Evolutionary conservation across 257 asterid species (phyloP).

Genomic region (Cynanchum wilfordii): DNA sequence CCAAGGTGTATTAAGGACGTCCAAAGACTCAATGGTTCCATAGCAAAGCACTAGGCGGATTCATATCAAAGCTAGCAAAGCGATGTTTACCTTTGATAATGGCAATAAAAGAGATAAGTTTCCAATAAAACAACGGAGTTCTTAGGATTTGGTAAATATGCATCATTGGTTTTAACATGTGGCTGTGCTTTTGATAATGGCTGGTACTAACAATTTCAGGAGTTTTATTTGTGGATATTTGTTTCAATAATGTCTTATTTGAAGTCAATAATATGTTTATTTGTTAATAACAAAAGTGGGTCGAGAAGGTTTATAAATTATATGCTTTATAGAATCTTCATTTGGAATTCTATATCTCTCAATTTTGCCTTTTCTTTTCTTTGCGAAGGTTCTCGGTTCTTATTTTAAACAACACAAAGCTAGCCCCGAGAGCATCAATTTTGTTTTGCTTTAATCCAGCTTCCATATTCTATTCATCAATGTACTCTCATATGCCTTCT

Average conservation of each 20-base stretch:
- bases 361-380: background rate
- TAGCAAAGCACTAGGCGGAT: too few relatives aligned
- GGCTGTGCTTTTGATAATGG: background rate
- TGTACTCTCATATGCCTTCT: constrained; percentile 47
- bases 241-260: background rate
- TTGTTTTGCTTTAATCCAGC: constrained; percentile 97
- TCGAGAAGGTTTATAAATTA: background rate
- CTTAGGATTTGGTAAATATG: background rate
- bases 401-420: constrained; percentile 60
- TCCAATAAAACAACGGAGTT: background rate
- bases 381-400: constrained; percentile 57
- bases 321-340: background rate
- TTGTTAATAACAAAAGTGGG: background rate
- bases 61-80: too few relatives aligned
- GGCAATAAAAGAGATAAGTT: background rate
- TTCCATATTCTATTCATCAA: constrained; percentile 89
- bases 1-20: too few relatives aligned
- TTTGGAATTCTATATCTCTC: background rate
- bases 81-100: too few relatives aligned
- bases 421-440: constrained; percentile 74
- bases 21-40: too few relatives aligned
- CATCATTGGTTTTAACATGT: background rate
- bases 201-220: background rate
- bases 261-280: background rate
- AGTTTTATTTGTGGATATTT: background rate